Conservation (phyloP, 805 yeast species). For the Metschnikowia reukaufii region DNA sequence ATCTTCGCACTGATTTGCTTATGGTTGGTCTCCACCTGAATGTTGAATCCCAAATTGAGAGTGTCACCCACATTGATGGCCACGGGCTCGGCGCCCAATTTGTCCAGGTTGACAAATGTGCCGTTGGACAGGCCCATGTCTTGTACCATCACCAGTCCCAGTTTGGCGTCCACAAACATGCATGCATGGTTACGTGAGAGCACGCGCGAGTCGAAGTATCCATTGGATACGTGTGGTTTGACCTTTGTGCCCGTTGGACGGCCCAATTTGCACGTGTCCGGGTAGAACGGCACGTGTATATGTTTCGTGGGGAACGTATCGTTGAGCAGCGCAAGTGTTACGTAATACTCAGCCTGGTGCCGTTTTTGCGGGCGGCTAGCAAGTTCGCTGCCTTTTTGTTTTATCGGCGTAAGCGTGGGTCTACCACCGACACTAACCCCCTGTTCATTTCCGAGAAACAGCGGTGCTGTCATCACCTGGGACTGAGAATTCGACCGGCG, state of each 20-base stretch:
- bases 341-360: constrained; percentile 47
- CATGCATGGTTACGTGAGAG: constrained; percentile 93
- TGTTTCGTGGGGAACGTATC: constrained; percentile 80
- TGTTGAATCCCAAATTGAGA: constrained; percentile 93
- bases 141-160: constrained; percentile 69
- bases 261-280: constrained; percentile 84
- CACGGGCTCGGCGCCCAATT: constrained; percentile 60
- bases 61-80: constrained; percentile 77
- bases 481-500: constrained; percentile 44
- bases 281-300: constrained; percentile 73
- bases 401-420: not conserved
- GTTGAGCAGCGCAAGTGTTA: constrained; percentile 75
- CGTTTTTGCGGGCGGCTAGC: constrained; percentile 23
- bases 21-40: constrained; percentile 67
- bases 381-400: too few species aligned
- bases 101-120: constrained; percentile 79
- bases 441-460: constrained; percentile 11
- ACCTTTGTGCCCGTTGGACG: constrained; percentile 75
- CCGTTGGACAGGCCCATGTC: constrained; percentile 95
- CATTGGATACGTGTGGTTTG: constrained; percentile 70
- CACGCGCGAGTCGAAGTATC: constrained; percentile 92
- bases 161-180: constrained; percentile 64
- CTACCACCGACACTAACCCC: not conserved
- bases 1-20: constrained; percentile 83
- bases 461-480: constrained; percentile 30